Conservation (phyloP, 208 protist species). For the Leishmania major region DNA sequence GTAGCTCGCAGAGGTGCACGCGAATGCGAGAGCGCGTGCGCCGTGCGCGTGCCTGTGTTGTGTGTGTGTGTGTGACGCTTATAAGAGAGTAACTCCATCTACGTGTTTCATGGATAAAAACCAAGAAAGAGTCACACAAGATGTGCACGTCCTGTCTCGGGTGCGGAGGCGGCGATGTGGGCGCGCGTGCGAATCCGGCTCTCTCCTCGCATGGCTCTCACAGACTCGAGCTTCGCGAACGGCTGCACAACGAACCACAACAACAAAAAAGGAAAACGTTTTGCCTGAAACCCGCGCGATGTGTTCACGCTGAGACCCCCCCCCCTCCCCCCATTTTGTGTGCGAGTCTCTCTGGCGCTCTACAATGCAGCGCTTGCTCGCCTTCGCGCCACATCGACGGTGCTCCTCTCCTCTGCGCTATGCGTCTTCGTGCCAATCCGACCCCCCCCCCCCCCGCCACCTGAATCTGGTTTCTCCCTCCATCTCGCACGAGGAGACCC, state of each 20-base stretch:
- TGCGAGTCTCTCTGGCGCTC: not conserved
- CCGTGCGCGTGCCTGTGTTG: not conserved
- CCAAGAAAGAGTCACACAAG: not conserved
- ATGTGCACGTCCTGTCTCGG: not conserved
- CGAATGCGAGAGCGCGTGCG: not conserved
- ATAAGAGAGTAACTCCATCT: not conserved
- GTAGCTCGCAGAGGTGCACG: not conserved
- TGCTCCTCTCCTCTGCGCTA: not conserved
- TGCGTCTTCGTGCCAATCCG: not conserved
- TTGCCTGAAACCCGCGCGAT: not conserved
- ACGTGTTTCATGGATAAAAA: not conserved
- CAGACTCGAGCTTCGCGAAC: not conserved
- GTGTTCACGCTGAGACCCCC: not conserved
- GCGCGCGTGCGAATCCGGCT: not conserved
- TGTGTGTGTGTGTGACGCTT: not conserved
- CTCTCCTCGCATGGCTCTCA: not conserved
- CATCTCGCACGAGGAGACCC: not conserved
- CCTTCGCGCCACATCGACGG: not conserved
- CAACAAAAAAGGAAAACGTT: too few relatives aligned
- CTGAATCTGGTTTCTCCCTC: not conserved
- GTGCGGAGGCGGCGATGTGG: not conserved
- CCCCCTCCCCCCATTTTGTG: not conserved
- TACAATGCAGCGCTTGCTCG: not conserved
- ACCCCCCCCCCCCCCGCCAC: not conserved
- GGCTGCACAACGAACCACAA: not conserved